phyloP scores from a whole-genome alignment of 2,329 filamentous ascomycete genomes.

The Microdochium trichocladiopsis region DNA sequence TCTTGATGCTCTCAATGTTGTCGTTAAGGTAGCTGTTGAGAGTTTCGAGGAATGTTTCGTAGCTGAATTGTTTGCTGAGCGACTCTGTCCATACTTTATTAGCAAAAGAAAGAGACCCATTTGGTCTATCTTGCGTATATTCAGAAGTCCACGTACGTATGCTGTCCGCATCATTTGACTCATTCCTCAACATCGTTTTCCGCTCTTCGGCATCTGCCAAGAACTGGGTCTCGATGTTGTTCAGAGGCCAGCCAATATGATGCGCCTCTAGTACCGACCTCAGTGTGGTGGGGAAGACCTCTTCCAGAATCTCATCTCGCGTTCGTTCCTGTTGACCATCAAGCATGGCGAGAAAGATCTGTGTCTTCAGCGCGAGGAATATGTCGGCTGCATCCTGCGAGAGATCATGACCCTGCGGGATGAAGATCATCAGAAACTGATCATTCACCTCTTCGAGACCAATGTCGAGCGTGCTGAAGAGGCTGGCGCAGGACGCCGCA shows the following conservation, averaged over 20 bases:
- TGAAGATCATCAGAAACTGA: conserved; percentile 20
- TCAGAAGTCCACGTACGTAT: no score
- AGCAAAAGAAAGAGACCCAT: no score
- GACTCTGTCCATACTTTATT: no score
- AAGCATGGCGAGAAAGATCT: conserved; percentile 21
- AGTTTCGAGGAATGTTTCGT: conserved; percentile 22
- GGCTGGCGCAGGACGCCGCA: conserved; percentile 21
- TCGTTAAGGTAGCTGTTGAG: conserved; percentile 23
- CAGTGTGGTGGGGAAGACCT: conserved; percentile 18
- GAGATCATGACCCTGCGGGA: conserved; percentile 16
- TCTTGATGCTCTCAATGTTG: conserved; percentile 19
- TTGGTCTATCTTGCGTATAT: no score
- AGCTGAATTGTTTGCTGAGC: conserved; percentile 21
- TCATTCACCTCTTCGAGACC: conserved; percentile 22
- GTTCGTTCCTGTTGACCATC: conserved; percentile 16
- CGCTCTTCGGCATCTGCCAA: conserved; percentile 15
- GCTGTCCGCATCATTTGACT: conserved; percentile 13
- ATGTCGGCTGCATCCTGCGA: conserved; percentile 20
- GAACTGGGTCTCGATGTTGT: conserved; percentile 16
- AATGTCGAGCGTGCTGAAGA: conserved; percentile 23
- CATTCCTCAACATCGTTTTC: conserved; percentile 19
- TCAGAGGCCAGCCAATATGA: conserved; percentile 15
- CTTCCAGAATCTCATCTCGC: conserved; percentile 17
- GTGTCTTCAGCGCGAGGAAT: conserved; percentile 22
- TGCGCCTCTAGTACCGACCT: conserved; percentile 16